Evolutionary conservation across 139 green algal genomes (phyloP), one percentile per base, ranked within the genome.

Genomic region (Chlamydomonas eustigma): DNA sequence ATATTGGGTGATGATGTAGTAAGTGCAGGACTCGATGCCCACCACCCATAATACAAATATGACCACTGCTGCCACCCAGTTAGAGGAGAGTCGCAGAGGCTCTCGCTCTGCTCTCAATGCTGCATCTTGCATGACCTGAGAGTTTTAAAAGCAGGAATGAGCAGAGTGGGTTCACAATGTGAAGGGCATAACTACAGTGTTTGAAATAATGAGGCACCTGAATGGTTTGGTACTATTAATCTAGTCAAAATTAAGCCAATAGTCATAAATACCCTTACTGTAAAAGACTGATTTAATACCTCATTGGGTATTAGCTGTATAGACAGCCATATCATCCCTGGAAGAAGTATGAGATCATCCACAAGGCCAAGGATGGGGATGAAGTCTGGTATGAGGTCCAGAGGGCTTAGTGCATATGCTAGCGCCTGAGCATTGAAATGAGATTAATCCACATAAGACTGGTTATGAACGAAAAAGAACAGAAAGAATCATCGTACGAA

Each of bases 311-410:
- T 80, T 4, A 86, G 39, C 36, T 75, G 67, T 28, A 84, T 72
- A 0, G 78, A 71, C 18, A 80, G 38, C 69, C 73, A 78, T 25
- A 86, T 79, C 39, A 83, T 64, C 4, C 71, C 64, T 0, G 85
- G 85, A 76, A 91, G 79, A 28, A 91, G 72, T 12, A 91, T 34
- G 35, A 91, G 76, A 39, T 91, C 87, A 73, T 91, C 87, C 0
- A 83, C 12, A 4, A 80, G 58, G 5, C 73, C 75, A 28, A 84
- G 50, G 35, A 80, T 50, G 1, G 87, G 85, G 1, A 91, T 91
- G 64, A 90, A 88, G 74, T 91, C 87, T 0, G 87, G 85, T 0
- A 91, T 86, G 12, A 91, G 75, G 75, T 91, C 85, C 12, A 91
- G 34, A 0, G 85, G 87, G 22, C 35, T 64, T 31, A 76, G 39